A percentile compares a stretch with the other conserved stretches of the same genome.
Evolutionary conservation across 805 yeast species (phyloP).

Genomic region (Komagataella pseudopastoris): DNA sequence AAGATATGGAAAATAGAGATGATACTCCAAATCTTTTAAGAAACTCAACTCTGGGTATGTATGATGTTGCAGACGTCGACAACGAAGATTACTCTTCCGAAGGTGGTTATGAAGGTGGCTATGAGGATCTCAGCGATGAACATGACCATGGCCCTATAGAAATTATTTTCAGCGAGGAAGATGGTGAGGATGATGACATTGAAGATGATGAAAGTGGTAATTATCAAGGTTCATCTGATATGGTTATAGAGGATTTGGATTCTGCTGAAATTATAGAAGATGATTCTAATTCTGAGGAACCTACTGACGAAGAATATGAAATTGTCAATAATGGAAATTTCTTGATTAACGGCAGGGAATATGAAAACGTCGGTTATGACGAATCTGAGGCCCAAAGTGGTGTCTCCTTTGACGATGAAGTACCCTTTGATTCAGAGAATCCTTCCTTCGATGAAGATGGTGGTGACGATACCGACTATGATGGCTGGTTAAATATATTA

Average conservation of each 20-base stretch:
- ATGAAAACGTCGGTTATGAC: conserved; percentile 1
- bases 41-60: conserved; percentile 91
- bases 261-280: background rate
- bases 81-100: conserved; percentile 30
- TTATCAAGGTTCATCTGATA: conserved; percentile 2
- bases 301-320: background rate
- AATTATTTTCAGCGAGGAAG: conserved; percentile 10
- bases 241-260: background rate
- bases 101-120: conserved; percentile 15
- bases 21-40: conserved; percentile 75
- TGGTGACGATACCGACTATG: background rate
- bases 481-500: background rate
- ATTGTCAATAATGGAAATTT: background rate
- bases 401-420: background rate
- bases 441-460: background rate
- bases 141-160: conserved; percentile 19
- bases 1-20: conserved; percentile 35
- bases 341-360: background rate
- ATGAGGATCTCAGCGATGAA: conserved; percentile 15
- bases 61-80: conserved; percentile 65
- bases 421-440: background rate
- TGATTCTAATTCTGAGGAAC: background rate
- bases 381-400: background rate
- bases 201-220: conserved; percentile 7
- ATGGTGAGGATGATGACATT: conserved; percentile 11